phyloP scores from a whole-genome alignment of 345 rosid species.

The Tarenaya hassleriana region DNA sequence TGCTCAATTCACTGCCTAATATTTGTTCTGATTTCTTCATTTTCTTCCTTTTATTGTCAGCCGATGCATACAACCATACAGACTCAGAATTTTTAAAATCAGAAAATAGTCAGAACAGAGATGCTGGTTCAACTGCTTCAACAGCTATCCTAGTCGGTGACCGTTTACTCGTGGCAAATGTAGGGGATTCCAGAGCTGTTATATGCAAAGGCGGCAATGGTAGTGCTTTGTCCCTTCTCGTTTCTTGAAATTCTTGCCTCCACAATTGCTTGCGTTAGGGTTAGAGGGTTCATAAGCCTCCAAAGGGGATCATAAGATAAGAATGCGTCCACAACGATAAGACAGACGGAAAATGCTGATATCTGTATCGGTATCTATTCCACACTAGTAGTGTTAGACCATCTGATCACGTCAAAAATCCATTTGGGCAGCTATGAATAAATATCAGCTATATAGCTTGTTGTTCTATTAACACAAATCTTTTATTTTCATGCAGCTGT shows the following conservation, averaged over 20 bases:
- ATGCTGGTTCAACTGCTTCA: conserved; percentile 99
- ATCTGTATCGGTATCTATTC: too few relatives aligned
- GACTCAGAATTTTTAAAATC: conserved; percentile 90
- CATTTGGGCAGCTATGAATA: not conserved
- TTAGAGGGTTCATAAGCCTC: not conserved
- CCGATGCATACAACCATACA: conserved; percentile 89
- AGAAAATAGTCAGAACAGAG: conserved; percentile 85
- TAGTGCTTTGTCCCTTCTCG: conserved; percentile 28
- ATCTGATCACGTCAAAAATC: not conserved
- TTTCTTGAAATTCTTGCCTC: conserved; percentile 1
- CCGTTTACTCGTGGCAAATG: conserved; percentile 93
- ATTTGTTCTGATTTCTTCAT: conserved; percentile 19
- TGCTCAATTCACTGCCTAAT: conserved; percentile 8
- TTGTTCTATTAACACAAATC: conserved; percentile 3
- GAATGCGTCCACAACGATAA: not conserved
- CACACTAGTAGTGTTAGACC: too few relatives aligned
- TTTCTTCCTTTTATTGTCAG: conserved; percentile 35
- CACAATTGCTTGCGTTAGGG: not conserved
- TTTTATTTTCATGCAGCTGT: conserved; percentile 45
- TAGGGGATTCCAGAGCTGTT: conserved; percentile 98
- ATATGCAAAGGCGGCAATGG: conserved; percentile 95
- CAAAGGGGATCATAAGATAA: not conserved
- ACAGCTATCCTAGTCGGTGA: conserved; percentile 93
- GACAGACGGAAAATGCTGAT: too few relatives aligned
- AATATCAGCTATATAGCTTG: not conserved